Base-by-base conservation (phyloP, 2,329 filamentous ascomycete species). In the Dothidotthia symphoricarpi region DNA sequence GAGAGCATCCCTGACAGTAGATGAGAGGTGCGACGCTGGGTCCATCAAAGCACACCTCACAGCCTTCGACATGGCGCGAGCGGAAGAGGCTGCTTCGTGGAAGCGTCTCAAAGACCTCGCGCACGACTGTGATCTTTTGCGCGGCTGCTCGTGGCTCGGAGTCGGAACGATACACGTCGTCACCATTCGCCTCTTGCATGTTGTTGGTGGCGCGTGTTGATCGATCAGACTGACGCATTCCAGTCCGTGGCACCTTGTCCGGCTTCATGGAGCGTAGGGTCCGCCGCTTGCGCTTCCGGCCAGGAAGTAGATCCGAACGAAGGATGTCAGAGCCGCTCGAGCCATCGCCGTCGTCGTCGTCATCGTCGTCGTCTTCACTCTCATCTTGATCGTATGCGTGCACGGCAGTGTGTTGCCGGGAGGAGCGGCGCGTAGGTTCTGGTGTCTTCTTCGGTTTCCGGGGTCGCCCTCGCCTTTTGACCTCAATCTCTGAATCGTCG, bases 1-100 rank as follows among this genome's bases (percentile, higher is more conserved):
- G 74, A 2, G 84, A 88, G 63, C 93, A 98, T 19, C 93, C 93
- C 68, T 98, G 94, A 53, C 93, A 98, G 58, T 84, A 83, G 24
- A 98, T 77, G 16, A 98, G 72, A 26, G 78, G 73, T 1, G 87
- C 88, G 58, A 82, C 84, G 40, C 73, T 75, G 1, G 69, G 64
- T 15, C 75, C 71, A 31, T 77, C 70, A 7, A 77, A 76, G 59
- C 93, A 98, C 3, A 81, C 76, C 50, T 87, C 83, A 63, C 93
- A 98, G 6, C 70, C 72, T 27, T 78, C 72, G 31, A 76, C 79
- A 64, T 98, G 93, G 9, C 79, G 76, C 15, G 74, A 70, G 36
- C 77, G 76, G 64, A 98, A 98, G 3, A 75, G 69, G 26, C 84
- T 78, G 11, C 81, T 75, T 3, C 73, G 67, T 1, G 81, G 68